Base-by-base conservation (phyloP, 441 rosid species). In the Gossypium laxum region DNA sequence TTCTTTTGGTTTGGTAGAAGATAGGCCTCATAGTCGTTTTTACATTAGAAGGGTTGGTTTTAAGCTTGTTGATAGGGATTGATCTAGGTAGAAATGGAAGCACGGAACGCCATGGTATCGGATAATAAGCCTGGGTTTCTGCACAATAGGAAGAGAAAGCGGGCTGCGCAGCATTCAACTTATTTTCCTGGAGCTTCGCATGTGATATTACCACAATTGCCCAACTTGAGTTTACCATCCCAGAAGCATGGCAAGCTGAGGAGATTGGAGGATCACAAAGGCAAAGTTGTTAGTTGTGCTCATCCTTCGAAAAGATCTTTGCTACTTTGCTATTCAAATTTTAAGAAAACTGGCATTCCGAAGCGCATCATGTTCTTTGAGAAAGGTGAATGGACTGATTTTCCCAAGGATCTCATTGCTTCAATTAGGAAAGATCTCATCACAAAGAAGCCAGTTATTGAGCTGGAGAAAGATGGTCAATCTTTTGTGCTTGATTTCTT, bases 371-470 rank as follows among this genome's bases (percentile, higher is more conserved):
- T 92, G 97, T 85, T 81, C 57, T 85, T 85, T 77, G 87, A 88
- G 74, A 78, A 87, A 55, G 96, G 91, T 71, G 89, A 82, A 55
- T 95, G 99, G 98, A 80, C n/a, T 59, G 88, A 95, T 77, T 86
- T 91, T 71, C 85, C 98, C 32, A 79, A 81, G 8, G 74, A 75
- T 73, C 19, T 84, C 22, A n/a, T 89, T 24, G 74, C 77, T 34
- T 69, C 82, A 28, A 74, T 89, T 58, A 82, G 50, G 73, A 85
- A 86, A 68, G 94, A 92, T 63, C 79, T 92, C 4, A 82, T 77
- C 55, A 82, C 77, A 64, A 89, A 90, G 88, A 89, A 83, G 80
- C 86, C 95, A 0, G 79, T 75, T 12, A 71, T 89, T 41, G 91
- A 91, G 85, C 82, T 79, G 59, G 87, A 92, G 76, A 69, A 67